phyloP scores from a whole-genome alignment of 192 early-diverging fungal genomes.

The Spizellomyces sp. region DNA sequence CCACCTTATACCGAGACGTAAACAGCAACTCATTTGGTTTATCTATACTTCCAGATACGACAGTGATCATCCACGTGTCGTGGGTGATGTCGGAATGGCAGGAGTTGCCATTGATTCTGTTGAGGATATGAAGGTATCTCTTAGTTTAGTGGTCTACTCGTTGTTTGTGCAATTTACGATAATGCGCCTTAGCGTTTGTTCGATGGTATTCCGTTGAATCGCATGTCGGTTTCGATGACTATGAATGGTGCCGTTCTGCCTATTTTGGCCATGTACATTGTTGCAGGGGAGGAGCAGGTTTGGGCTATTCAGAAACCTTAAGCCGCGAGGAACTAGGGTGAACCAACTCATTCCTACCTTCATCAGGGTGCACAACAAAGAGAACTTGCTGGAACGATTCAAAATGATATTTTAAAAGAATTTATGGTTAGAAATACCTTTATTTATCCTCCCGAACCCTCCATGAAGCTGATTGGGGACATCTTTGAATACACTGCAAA shows the following conservation, averaged over 20 bases:
- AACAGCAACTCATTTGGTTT: constrained; percentile 5
- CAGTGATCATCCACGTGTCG: constrained; percentile 85
- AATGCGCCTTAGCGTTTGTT: constrained; percentile 55
- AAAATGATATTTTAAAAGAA: constrained; percentile 92
- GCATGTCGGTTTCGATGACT: constrained; percentile 92
- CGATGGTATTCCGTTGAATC: constrained; percentile 85
- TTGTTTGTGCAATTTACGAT: no score
- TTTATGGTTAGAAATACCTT: constrained; percentile 96
- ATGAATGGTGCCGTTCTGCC: constrained; percentile 95
- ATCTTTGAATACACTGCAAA: constrained; percentile 86
- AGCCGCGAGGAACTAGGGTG: background rate
- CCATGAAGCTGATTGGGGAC: constrained; percentile 88
- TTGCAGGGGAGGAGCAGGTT: constrained; percentile 81
- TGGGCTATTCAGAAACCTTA: background rate
- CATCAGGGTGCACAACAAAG: constrained; percentile 67
- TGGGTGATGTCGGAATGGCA: constrained; percentile 92
- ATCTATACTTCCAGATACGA: constrained; percentile 62
- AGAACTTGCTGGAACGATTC: constrained; percentile 85
- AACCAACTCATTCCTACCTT: background rate
- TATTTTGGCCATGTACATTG: constrained; percentile 89
- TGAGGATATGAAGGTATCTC: constrained; percentile 87
- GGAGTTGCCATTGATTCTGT: constrained; percentile 91
- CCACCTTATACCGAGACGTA: background rate
- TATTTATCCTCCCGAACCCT: constrained; percentile 89
- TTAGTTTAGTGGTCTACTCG: background rate